These are phyloP conservation scores for Arachis hypogaea DNA, from an alignment of 306 rosid species.

Conservation along the genomic window DNA sequence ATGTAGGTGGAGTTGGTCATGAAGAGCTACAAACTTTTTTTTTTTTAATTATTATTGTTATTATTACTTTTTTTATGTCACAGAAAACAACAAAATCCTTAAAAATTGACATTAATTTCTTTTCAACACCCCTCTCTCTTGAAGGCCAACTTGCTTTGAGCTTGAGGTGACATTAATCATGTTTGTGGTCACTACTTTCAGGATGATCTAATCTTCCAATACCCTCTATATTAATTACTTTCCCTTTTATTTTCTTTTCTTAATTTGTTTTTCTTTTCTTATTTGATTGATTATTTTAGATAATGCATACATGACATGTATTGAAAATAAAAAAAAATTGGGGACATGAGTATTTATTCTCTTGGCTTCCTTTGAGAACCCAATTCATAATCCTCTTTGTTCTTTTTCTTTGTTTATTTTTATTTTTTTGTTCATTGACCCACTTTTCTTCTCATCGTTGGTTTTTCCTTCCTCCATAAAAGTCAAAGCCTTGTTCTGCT, in stretches of 20 bases:
- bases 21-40: neutral
- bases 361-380: slow-evolving; percentile 46
- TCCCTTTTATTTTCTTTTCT: neutral
- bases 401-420: neutral
- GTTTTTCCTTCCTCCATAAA: slow-evolving; percentile 22
- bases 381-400: slow-evolving; percentile 38
- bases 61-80: neutral
- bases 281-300: neutral
- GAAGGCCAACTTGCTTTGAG: slow-evolving; percentile 41
- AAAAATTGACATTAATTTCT: slow-evolving; percentile 35
- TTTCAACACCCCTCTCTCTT: slow-evolving; percentile 8
- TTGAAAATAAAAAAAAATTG: slow-evolving; percentile 29
- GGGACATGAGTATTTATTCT: slow-evolving; percentile 46
- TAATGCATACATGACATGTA: slow-evolving; percentile 31
- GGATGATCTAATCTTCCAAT: slow-evolving; percentile 33
- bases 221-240: slow-evolving; percentile 5
- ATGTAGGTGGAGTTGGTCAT: slow-evolving; percentile 27
- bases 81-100: slow-evolving; percentile 40
- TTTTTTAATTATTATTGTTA: no score
- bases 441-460: slow-evolving; percentile 33
- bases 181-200: slow-evolving; percentile 26
- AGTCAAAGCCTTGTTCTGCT: slow-evolving; percentile 43
- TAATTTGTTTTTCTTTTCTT: neutral
- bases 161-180: slow-evolving; percentile 45
- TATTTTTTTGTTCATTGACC: slow-evolving; percentile 9